Evolutionary conservation across 1,139 yeast species (phyloP), one percentile per base, ranked within the genome.

Genomic region (Blastobotrys niveus): DNA sequence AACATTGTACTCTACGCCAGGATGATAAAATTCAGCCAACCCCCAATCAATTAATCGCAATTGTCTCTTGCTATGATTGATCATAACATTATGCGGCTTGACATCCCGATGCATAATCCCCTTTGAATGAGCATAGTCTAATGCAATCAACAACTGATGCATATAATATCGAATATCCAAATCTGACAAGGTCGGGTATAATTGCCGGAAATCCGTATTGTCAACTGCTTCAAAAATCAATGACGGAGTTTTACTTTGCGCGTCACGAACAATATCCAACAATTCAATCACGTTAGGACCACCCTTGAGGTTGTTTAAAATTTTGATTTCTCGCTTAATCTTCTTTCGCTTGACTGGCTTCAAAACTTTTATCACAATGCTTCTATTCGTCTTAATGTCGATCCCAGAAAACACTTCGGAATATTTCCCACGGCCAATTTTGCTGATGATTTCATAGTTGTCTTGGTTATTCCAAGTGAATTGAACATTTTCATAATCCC

Each of bases 71-170:
- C 76, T 74, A 53, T 87, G 96, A 63, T 89, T 96, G 56, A 89
- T 89, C 96, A 89, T 89, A 43, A 89, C 89, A 61, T 89, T 89
- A 61, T 89, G 96, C 10, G 97, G 97, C 63, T 89, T 89, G 50
- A 89, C 96, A 65, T 89, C 97, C 61, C 97, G 74, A 64, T 89
- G 97, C 83, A 89, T 89, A 49, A 89, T 87, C 22, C 97, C 97
- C 86, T 83, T 84, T 4, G 95, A 85, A 66, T 89, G 97, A 22
- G 88, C 81, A 62, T 76, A 89, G 62, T 89, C 96, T 53, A 89
- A 71, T 0, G 96, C 97, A 41, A 74, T 77, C 54, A 89, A 71
- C 51, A 89, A 71, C 64, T 88, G 94, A 53, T 74, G 82, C 80
- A 89, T 87, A 66, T 89, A 89, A 65, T 66, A 87, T 53, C 88